These are phyloP conservation scores for Irpex rosettiformis DNA, from an alignment of 1,284 basidiomycete genomes.

Conservation along the genomic window DNA sequence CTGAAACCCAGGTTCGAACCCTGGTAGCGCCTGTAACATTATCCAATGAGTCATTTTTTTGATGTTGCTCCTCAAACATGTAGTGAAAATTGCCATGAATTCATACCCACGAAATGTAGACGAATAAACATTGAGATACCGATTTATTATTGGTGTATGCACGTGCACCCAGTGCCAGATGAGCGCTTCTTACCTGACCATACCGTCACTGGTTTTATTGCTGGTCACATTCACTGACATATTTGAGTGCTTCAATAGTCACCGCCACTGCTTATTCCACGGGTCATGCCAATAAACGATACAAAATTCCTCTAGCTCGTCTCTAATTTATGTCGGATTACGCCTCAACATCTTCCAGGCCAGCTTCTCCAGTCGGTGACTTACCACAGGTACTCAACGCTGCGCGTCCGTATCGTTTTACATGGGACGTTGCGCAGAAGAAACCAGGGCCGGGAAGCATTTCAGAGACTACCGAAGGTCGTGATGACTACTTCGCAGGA, in stretches of 20 bases:
- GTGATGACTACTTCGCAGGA: conserved; percentile 46
- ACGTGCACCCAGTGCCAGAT: no score
- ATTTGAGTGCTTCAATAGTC: conserved; percentile 9
- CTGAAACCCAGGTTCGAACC: conserved; percentile 19
- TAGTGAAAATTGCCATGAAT: no score
- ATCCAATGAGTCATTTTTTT: background rate
- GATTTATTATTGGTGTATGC: no score
- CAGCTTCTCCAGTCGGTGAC: conserved; percentile 18
- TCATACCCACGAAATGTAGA: no score
- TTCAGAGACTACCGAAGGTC: conserved; percentile 26
- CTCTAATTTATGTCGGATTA: conserved; percentile 19
- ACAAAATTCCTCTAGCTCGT: background rate
- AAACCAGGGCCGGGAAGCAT: conserved; percentile 26
- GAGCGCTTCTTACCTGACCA: no score
- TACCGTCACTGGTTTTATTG: no score
- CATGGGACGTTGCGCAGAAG: conserved; percentile 24
- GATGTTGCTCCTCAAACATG: no score
- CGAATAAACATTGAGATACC: no score
- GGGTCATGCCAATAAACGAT: background rate
- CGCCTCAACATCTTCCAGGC: conserved; percentile 20
- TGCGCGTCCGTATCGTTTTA: conserved; percentile 23
- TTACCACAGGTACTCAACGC: conserved; percentile 21
- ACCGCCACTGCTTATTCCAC: background rate
- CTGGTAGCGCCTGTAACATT: conserved; percentile 11
- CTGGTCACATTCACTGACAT: no score